Percentiles rank a stretch among this genome's conserved stretches.
Evolutionary conservation across 73 alveolate species (phyloP).

Genomic region (Paramecium biaurelia): DNA sequence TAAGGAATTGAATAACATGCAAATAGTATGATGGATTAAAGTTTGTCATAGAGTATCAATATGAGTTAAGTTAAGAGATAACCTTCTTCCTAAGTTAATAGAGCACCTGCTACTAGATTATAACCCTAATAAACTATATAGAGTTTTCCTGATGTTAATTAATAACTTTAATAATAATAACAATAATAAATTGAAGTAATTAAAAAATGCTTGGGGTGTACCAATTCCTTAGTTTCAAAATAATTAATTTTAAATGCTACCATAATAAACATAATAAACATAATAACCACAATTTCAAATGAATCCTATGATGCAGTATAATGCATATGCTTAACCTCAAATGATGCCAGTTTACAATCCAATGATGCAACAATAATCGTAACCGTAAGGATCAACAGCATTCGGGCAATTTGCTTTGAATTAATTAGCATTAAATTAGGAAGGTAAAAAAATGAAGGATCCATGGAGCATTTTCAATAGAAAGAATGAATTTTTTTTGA

Average conservation of each 20-base stretch:
- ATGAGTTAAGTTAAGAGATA: neutral
- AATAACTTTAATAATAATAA: neutral
- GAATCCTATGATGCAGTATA: neutral
- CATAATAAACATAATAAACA: neutral
- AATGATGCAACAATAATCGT: neutral
- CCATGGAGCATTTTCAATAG: conserved; percentile 60
- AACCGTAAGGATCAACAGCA: neutral
- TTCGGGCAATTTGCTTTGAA: conserved; percentile 47
- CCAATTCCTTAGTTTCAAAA: conserved; percentile 35
- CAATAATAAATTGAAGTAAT: neutral
- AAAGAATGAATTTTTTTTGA: conserved; percentile 73
- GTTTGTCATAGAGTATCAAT: neutral
- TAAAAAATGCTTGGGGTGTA: conserved; percentile 36
- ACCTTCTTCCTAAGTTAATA: conserved; percentile 14
- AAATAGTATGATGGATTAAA: neutral
- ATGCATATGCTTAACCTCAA: neutral
- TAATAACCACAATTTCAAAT: neutral
- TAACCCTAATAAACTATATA: neutral
- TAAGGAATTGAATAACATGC: conserved; percentile 32
- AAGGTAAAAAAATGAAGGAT: conserved; percentile 38
- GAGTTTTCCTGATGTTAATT: neutral
- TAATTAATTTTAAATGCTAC: conserved; percentile 20
- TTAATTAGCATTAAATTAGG: conserved; percentile 8
- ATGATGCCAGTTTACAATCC: neutral
- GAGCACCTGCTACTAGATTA: conserved; percentile 16